Evolutionary conservation across 371 early-diverging fungal species (phyloP).

Genomic region (Synchytrium microbalum): DNA sequence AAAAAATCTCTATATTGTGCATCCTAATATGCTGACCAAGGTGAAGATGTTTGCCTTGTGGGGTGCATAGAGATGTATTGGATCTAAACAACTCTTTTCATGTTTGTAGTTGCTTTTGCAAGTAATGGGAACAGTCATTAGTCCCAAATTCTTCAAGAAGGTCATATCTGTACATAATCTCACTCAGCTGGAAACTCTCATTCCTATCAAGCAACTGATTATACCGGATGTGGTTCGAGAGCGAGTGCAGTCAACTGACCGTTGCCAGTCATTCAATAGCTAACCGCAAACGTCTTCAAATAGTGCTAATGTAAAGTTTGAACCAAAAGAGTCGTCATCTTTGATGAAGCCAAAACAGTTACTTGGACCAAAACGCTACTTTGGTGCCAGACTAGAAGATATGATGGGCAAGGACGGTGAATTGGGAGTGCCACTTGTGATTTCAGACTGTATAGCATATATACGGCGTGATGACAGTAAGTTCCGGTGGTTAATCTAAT

Average conservation of each 20-base stretch:
- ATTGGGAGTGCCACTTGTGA: slow-evolving; percentile 49
- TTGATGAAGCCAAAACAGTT: neutral
- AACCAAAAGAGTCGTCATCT: neutral
- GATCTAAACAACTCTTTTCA: too few relatives aligned
- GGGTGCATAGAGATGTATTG: too few relatives aligned
- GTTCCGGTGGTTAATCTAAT: neutral
- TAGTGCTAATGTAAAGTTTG: neutral
- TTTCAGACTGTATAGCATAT: slow-evolving; percentile 49
- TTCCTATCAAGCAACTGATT: slow-evolving; percentile 63
- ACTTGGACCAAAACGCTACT: slow-evolving; percentile 18
- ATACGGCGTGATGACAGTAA: slow-evolving; percentile 39
- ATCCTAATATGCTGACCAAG: slow-evolving; percentile 64
- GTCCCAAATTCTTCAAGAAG: slow-evolving; percentile 90
- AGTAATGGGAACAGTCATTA: slow-evolving; percentile 50
- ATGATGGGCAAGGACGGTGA: slow-evolving; percentile 60
- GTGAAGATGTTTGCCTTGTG: too few relatives aligned
- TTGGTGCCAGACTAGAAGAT: slow-evolving; percentile 52
- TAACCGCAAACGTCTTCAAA: neutral
- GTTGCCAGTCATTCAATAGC: neutral
- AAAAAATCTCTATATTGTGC: slow-evolving; percentile 82
- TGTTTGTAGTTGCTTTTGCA: slow-evolving; percentile 59
- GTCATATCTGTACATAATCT: slow-evolving; percentile 68
- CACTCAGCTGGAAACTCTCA: slow-evolving; percentile 51
- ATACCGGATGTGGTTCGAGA: slow-evolving; percentile 71
- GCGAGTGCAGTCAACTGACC: slow-evolving; percentile 33